phyloP scores from a whole-genome alignment of 768 basidiomycete species.

The Rhodosporidiobolus odoratus region DNA sequence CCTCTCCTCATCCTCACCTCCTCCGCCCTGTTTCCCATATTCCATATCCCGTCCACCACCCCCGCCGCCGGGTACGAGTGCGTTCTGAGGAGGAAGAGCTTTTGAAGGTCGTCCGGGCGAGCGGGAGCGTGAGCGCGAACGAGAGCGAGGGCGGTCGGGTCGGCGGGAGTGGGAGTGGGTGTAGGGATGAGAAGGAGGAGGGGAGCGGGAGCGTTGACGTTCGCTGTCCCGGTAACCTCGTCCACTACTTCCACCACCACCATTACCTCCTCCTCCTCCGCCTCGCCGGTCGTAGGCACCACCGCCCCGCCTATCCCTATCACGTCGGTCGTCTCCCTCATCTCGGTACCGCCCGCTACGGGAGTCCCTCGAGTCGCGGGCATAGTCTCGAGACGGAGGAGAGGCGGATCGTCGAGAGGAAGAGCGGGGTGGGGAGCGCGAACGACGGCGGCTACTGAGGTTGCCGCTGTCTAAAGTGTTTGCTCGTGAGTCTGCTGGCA shows the following conservation, averaged over 20 bases:
- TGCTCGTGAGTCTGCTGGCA: not conserved
- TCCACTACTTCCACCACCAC: not conserved
- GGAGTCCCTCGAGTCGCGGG: no score
- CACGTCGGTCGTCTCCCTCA: not conserved
- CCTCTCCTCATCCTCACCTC: slow-evolving; percentile 46
- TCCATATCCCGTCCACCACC: slow-evolving; percentile 1
- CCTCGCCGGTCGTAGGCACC: not conserved
- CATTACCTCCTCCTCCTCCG: not conserved
- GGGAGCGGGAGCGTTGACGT: no score
- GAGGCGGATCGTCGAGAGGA: not conserved
- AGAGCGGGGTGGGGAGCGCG: not conserved
- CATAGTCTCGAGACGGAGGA: no score
- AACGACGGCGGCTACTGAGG: no score
- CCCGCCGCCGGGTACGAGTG: slow-evolving; percentile 1
- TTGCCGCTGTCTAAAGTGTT: no score
- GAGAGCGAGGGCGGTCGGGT: no score
- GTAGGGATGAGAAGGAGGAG: no score
- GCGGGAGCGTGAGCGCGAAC: not conserved
- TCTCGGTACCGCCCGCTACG: not conserved
- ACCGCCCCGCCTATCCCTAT: not conserved
- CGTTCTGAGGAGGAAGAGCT: slow-evolving; percentile 15
- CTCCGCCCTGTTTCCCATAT: no score
- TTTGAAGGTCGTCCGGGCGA: slow-evolving; percentile 5
- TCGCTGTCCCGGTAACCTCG: not conserved
- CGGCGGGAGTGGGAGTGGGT: no score